phyloP scores from a whole-genome alignment of 768 basidiomycete species.

The Rhizopogon vesiculosus region DNA sequence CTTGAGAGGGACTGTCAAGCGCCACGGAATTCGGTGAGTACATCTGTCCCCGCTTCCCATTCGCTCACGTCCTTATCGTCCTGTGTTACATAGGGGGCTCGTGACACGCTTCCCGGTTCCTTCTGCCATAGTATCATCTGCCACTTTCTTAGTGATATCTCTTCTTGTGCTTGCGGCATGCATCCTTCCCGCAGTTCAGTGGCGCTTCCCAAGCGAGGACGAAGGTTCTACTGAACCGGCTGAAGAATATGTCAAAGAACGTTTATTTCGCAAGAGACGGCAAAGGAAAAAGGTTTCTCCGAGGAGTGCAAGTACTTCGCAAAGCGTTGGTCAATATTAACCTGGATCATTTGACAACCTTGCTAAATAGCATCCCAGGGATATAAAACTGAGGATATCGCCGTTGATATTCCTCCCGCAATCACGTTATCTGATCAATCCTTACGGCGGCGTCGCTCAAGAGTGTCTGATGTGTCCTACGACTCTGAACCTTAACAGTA shows the following conservation, averaged over 20 bases:
- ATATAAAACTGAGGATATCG: constrained; percentile 21
- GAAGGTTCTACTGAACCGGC: neutral
- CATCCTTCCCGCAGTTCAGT: constrained; percentile 42
- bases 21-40: constrained; percentile 64
- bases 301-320: constrained; percentile 14
- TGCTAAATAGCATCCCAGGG: constrained; percentile 10
- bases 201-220: constrained; percentile 16
- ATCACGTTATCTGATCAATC: constrained; percentile 23
- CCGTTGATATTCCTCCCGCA: constrained; percentile 27
- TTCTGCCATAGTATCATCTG: constrained; percentile 43
- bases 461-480: constrained; percentile 26
- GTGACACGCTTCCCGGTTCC: constrained; percentile 65
- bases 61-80: neutral
- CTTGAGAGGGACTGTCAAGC: constrained; percentile 57
- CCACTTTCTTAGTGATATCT: constrained; percentile 43
- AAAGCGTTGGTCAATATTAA: constrained; percentile 16
- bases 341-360: neutral
- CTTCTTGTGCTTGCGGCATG: constrained; percentile 43
- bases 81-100: constrained; percentile 45
- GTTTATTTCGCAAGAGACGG: constrained; percentile 4
- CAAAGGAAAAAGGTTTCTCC: constrained; percentile 14
- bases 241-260: constrained; percentile 12
- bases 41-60: neutral
- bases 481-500: constrained; percentile 23
- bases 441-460: constrained; percentile 44